Evolutionary conservation across 2,329 filamentous ascomycete genomes (phyloP), one percentile per base, ranked within the genome.

Genomic region (Dendrostoma leiphaemia): DNA sequence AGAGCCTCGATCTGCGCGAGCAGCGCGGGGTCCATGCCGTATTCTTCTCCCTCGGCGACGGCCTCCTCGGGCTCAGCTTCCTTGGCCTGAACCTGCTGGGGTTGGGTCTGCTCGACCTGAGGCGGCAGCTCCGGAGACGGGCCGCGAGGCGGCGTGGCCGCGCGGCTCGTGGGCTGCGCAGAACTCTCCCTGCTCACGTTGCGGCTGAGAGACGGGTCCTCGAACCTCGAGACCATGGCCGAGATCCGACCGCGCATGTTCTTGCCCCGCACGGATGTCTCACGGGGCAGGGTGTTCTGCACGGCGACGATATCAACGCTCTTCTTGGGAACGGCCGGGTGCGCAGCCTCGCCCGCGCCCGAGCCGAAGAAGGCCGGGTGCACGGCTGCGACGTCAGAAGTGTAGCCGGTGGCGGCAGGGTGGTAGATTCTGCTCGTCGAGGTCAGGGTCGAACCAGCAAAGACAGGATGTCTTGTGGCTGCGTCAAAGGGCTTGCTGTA

Each of bases 281-380:
- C 46, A 59, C 41, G n/a, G 50, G 37, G n/a, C n/a, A n/a, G n/a
- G n/a, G n/a, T n/a, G n/a, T n/a, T n/a, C n/a, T n/a, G n/a, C n/a
- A n/a, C n/a, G n/a, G 38, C 38, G 38, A 10, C 10, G 38, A 26
- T 15, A 15, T 41, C 6, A 15, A 4, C 19, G 12, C 15, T 41
- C 38, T 41, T 26, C 38, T n/a, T 15, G 10, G 59, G 45, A 51
- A 64, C 59, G 43, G 61, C 62, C 1, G 64, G 64, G 46, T 65
- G 65, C 6, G 64, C 61, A 9, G 45, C 50, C 17, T 62, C 53
- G 28, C 55, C 47, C 7, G 59, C 50, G 47, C 58, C 62, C 17
- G 64, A 65, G 24, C 64, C 64, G 50, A 69, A 66, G 61, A 67
- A 69, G 29, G 64, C 63, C 1, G 68, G 68, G 53, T 69, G 66